phyloP scores from a whole-genome alignment of 192 early-diverging fungal genomes.

The Coemansia sp. region DNA sequence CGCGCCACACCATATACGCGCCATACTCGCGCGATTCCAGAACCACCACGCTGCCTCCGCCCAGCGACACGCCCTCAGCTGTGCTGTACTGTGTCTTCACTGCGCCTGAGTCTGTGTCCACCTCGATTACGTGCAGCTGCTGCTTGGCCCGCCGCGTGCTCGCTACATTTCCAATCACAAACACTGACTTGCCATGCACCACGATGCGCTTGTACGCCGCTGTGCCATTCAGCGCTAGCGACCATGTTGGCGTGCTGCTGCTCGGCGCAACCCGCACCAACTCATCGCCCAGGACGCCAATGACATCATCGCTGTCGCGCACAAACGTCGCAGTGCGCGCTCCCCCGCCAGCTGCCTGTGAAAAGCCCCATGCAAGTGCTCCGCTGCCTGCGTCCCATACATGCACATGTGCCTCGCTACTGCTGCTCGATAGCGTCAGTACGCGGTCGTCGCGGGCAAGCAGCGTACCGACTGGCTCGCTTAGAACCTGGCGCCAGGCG shows the following conservation, averaged over 20 bases:
- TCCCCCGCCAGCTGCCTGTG: constrained; percentile 20
- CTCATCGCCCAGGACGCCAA: constrained; percentile 39
- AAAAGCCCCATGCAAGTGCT: constrained; percentile 18
- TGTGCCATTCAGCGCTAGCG: constrained; percentile 34
- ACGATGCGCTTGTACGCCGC: constrained; percentile 42
- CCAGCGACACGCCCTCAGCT: constrained; percentile 22
- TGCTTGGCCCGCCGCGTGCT: constrained; percentile 23
- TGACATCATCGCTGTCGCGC: constrained; percentile 29
- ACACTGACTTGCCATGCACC: constrained; percentile 28
- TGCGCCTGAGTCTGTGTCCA: constrained; percentile 30
- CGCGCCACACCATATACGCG: constrained; percentile 56
- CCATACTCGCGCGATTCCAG: constrained; percentile 41
- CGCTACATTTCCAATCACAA: constrained; percentile 36
- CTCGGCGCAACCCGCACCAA: constrained; percentile 31
- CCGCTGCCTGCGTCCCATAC: constrained; percentile 53
- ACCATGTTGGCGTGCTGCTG: constrained; percentile 29
- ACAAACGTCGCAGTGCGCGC: constrained; percentile 47
- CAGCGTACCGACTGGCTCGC: constrained; percentile 60
- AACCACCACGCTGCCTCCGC: constrained; percentile 27
- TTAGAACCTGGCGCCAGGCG: constrained; percentile 76
- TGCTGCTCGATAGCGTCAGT: constrained; percentile 30
- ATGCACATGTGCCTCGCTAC: constrained; percentile 27
- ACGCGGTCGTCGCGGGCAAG: constrained; percentile 35
- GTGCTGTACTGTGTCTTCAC: constrained; percentile 44
- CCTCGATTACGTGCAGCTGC: constrained; percentile 41